These are phyloP conservation scores for Globomyces pollinis-pini DNA, from an alignment of 192 early-diverging fungal species.

Conservation along the genomic window DNA sequence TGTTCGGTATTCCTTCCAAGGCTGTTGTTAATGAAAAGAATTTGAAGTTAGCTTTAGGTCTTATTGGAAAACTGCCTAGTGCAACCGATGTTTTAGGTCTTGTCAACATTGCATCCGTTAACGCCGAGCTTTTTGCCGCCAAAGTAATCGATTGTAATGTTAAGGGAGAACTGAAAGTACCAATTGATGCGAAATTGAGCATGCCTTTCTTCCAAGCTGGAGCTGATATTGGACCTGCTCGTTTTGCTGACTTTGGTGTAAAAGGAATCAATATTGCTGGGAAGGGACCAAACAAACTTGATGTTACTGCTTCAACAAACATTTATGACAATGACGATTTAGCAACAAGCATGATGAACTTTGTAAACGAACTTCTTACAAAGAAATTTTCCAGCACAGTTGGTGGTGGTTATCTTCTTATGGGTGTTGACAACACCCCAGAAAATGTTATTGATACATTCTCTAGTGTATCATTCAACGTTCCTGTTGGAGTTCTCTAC, in stretches of 20 bases:
- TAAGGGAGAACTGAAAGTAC: constrained; percentile 1
- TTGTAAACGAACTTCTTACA: neutral
- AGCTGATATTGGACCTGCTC: neutral
- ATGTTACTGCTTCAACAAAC: neutral
- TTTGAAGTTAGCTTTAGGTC: neutral
- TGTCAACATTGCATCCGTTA: neutral
- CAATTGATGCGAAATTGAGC: neutral
- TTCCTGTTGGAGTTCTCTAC: neutral
- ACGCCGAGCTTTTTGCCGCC: neutral
- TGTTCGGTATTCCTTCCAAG: neutral
- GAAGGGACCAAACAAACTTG: neutral
- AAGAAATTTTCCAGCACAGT: neutral
- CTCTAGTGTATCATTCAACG: neutral
- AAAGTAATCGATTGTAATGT: neutral
- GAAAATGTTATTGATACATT: constrained; percentile 8
- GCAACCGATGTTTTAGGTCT: neutral
- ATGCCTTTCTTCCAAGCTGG: constrained; percentile 6
- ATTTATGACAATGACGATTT: neutral
- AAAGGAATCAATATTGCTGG: constrained; percentile 5
- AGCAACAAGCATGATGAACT: neutral
- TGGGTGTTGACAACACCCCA: neutral
- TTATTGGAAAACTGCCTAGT: neutral
- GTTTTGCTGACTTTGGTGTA: neutral
- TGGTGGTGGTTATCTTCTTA: neutral
- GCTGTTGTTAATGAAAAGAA: constrained; percentile 1